Evolutionary conservation across 2,329 filamentous ascomycete genomes (phyloP).

Genomic region (Lomentospora prolificans): DNA sequence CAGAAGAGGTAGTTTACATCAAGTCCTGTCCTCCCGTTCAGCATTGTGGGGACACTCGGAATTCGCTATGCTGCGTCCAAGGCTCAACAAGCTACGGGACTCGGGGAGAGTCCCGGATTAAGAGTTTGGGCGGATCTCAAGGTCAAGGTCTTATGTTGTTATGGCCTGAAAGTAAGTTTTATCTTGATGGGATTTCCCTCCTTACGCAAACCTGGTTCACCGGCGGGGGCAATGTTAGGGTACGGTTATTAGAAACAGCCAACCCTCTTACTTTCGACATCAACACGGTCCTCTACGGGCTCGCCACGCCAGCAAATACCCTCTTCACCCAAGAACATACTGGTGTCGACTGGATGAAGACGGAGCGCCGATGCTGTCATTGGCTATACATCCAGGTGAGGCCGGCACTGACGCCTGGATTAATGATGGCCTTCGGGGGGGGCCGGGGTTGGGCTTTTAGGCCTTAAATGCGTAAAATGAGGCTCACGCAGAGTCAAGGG

Average conservation of each 20-base stretch:
- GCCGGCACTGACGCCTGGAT: no score
- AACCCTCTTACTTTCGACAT: conserved; percentile 12
- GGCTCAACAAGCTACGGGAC: background rate
- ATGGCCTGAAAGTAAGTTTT: background rate
- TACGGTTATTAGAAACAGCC: no score
- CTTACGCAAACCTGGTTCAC: background rate
- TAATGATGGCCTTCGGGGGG: no score
- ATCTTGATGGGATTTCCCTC: background rate
- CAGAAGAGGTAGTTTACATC: no score
- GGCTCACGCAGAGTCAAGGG: conserved; percentile 12
- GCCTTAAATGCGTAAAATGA: conserved; percentile 9
- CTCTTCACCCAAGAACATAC: conserved; percentile 16
- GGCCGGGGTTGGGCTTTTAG: no score
- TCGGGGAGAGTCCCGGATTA: background rate
- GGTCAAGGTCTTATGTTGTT: background rate
- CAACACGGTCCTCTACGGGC: conserved; percentile 17
- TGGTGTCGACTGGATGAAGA: conserved; percentile 13
- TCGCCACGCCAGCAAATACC: conserved; percentile 15
- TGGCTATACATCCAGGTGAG: conserved; percentile 15
- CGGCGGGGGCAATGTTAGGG: no score
- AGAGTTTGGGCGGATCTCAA: background rate
- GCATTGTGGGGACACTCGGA: no score
- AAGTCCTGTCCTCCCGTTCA: no score
- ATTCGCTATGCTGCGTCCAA: background rate
- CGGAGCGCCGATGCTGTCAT: conserved; percentile 11